Base-by-base conservation (phyloP, 1,139 yeast genomes). In the Hemisphaericaspora lyxosophila region DNA sequence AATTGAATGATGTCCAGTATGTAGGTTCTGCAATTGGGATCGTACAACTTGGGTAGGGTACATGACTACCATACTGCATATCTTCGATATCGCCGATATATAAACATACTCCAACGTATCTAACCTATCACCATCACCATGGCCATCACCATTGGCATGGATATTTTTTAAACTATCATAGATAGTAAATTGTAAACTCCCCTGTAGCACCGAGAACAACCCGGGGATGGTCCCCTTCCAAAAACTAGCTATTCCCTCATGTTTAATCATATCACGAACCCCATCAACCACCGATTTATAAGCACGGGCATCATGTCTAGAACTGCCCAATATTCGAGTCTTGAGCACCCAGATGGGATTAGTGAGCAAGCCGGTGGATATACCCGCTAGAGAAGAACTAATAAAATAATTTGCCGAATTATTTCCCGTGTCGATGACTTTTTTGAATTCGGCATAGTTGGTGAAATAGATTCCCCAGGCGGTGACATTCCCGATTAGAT, bases 331-430 rank as follows among this genome's bases (percentile, higher is more conserved):
- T 46, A 90, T 83, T 42, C 97, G 70, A 0, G 98, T 92, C 60
- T 92, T 92, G 29, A 88, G 60, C 3, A 88, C 94, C 96, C 96
- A 88, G 5, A 92, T 75, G 0, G 98, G 98, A 57, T 89, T 92
- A 1, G 98, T 90, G 12, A 85, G 36, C 0, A 87, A 45, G 1
- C 95, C 75, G 0, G 97, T 88, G 7, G 80, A 52, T 22, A 81
- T 53, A 0, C 98, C 98, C 0, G 97, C 90, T 4, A 66, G 34
- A 1, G 69, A 45, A 1, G 73, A 67, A 7, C 73, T 59, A 4
- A 60, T 50, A 37, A 70, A 67, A 46, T 62, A 70, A 38, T 57
- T 60, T 4, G 60, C 39, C 0, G 71, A 56, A 17, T 57, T 49
- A 5, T 47, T 39, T 4, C 23, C 23, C 3, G 55, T 36, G 11